phyloP scores from a whole-genome alignment of 2,329 filamentous ascomycete species.

The Arthrobotrys musiformis region DNA sequence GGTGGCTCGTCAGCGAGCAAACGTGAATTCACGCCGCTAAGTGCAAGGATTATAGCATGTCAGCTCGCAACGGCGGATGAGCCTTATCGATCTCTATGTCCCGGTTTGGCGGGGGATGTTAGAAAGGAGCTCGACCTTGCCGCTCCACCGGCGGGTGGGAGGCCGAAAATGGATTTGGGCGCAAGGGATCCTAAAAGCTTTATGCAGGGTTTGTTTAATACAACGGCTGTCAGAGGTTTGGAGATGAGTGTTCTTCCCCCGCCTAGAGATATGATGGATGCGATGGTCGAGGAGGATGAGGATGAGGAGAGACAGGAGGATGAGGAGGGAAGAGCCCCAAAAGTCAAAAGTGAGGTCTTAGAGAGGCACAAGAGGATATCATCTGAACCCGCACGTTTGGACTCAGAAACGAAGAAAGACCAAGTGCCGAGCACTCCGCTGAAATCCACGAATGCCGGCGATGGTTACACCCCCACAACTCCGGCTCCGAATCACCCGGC shows the following conservation, averaged over 20 bases:
- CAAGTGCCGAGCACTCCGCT: neutral
- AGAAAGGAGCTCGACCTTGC: slow-evolving; percentile 30
- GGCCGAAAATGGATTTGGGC: slow-evolving; percentile 57
- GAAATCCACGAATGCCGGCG: neutral
- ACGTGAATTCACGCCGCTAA: slow-evolving; percentile 81
- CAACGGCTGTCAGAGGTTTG: slow-evolving; percentile 75
- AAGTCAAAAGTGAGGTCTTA: neutral
- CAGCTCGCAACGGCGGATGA: slow-evolving; percentile 84
- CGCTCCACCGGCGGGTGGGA: slow-evolving; percentile 33
- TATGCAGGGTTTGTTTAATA: slow-evolving; percentile 72
- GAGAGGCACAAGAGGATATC: slow-evolving; percentile 3
- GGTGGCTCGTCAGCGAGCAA: slow-evolving; percentile 68
- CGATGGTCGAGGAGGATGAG: neutral
- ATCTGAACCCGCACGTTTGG: neutral
- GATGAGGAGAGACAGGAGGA: too few species aligned
- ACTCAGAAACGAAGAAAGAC: slow-evolving; percentile 14
- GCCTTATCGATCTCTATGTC: slow-evolving; percentile 76
- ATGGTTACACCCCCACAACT: neutral
- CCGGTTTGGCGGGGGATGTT: slow-evolving; percentile 61
- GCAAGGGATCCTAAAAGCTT: slow-evolving; percentile 72
- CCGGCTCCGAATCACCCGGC: slow-evolving; percentile 23
- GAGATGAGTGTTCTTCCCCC: slow-evolving; percentile 70
- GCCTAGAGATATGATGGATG: slow-evolving; percentile 28
- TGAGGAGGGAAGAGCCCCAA: neutral
- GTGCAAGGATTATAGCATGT: slow-evolving; percentile 81